These are phyloP conservation scores for Fusarium algeriense DNA, from an alignment of 2,329 filamentous ascomycete species.

Conservation along the genomic window DNA sequence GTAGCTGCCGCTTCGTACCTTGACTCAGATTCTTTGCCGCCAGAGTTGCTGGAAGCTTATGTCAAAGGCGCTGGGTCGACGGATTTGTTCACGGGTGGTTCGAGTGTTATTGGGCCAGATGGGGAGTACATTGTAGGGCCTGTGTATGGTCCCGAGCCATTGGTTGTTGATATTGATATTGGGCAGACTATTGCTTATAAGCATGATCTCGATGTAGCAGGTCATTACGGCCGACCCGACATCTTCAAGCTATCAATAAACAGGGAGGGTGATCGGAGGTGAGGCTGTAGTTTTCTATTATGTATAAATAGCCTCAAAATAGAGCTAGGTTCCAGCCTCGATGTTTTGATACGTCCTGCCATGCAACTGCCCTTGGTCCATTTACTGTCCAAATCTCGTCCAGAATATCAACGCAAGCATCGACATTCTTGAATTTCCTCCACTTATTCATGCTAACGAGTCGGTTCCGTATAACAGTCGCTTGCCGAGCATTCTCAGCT, in stretches of 20 bases:
- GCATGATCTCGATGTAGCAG: background rate
- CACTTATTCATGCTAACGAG: background rate
- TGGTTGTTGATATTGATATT: background rate
- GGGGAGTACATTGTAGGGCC: background rate
- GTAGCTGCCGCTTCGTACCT: background rate
- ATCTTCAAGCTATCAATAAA: background rate
- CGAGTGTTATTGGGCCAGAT: background rate
- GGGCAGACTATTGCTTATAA: background rate
- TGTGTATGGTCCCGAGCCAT: rapidly evolving
- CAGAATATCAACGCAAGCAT: background rate
- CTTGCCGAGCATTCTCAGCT: background rate
- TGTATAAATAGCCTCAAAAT: background rate
- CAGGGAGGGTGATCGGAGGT: background rate
- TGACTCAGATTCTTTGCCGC: rapidly evolving
- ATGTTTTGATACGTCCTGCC: background rate
- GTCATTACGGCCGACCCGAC: background rate
- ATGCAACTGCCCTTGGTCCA: background rate
- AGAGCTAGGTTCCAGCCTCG: background rate
- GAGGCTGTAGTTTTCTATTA: background rate
- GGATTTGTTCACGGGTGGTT: background rate
- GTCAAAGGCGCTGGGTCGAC: background rate
- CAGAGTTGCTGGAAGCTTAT: background rate
- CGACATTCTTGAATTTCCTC: background rate
- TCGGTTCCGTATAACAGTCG: rapidly evolving
- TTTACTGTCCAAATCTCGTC: background rate